Evolutionary conservation across 2,329 filamentous ascomycete species (phyloP), one percentile per base, ranked within the genome.

Genomic region (Colletotrichum orbiculare): DNA sequence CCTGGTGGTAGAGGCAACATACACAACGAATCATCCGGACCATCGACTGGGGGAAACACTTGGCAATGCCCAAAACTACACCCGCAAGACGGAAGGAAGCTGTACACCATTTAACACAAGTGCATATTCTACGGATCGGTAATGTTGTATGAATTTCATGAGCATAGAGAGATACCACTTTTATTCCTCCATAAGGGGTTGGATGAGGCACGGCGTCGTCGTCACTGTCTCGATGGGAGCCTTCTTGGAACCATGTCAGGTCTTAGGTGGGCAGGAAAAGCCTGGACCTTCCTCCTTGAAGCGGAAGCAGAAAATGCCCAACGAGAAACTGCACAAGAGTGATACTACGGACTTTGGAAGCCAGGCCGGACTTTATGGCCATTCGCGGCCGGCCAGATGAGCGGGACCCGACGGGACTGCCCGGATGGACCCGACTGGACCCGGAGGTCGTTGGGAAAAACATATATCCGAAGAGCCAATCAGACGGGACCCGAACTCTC

Each of bases 1-100:
- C 64, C 10, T 60, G 63, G 42, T 69, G 69, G 53, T 73, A 69
- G 25, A 25, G 25, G 25, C 25, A 25, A 25, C 25, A 25, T 25
- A 25, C 4, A 25, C 25, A 25, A 25, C 25, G 25, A 25, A 25
- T 25, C 3, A 25, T 25, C 3, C 25, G 25, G 25, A 25, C 25
- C 25, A 25, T 25, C 25, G 25, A 25, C 25, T 25, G 25, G 25
- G 25, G 25, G 25, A 25, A 25, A 25, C 25, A 25, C 25, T 5
- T 25, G 25, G 25, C 4, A 25, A n/a, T 17, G 43, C 15, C 43
- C 43, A 46, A 11, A 10, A 46, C 13, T 5, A 46, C 25, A 25
- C 25, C 25, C 25, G 47, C 17, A 34, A 12, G 33, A 56, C 25
- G 38, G 13, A 8, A 9, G 25, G 35, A 53, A 33, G n/a, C 35